Evolutionary conservation across 2,329 filamentous ascomycete species (phyloP).

Genomic region (Trichoderma atrobrunneum): DNA sequence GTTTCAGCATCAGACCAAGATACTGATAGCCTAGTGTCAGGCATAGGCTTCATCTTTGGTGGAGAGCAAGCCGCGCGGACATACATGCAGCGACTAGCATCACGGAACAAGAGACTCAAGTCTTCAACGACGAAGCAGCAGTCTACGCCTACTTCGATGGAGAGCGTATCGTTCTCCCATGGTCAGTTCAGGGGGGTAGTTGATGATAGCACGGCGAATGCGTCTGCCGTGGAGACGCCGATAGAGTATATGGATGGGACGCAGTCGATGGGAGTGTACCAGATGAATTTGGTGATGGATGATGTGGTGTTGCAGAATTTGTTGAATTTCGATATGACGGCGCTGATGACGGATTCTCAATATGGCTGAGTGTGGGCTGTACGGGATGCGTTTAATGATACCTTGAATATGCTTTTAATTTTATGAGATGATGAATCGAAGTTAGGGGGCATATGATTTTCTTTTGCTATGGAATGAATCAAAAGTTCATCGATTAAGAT

Average conservation of each 20-base stretch:
- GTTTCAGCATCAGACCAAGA: neutral
- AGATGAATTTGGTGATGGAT: constrained; percentile 17
- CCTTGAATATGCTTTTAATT: neutral
- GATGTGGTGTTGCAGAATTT: constrained; percentile 11
- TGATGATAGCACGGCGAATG: neutral
- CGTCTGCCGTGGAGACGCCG: neutral
- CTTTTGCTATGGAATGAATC: neutral
- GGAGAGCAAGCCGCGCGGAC: constrained; percentile 17
- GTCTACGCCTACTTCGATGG: neutral
- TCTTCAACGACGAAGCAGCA: neutral
- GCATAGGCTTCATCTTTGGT: constrained; percentile 18
- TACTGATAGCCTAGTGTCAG: constrained; percentile 3
- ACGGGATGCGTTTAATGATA: neutral
- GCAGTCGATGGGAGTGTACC: neutral
- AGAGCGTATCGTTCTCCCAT: neutral
- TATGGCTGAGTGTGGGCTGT: neutral
- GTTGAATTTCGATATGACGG: constrained; percentile 21
- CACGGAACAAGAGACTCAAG: neutral
- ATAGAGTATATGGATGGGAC: neutral
- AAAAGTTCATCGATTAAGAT: neutral
- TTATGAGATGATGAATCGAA: neutral
- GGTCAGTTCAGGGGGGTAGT: neutral
- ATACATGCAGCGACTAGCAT: constrained; percentile 18
- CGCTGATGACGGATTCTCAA: constrained; percentile 10
- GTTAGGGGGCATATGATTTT: neutral